Base-by-base conservation (phyloP, 2,329 filamentous ascomycete genomes). In the Cryphonectria carpinicola region DNA sequence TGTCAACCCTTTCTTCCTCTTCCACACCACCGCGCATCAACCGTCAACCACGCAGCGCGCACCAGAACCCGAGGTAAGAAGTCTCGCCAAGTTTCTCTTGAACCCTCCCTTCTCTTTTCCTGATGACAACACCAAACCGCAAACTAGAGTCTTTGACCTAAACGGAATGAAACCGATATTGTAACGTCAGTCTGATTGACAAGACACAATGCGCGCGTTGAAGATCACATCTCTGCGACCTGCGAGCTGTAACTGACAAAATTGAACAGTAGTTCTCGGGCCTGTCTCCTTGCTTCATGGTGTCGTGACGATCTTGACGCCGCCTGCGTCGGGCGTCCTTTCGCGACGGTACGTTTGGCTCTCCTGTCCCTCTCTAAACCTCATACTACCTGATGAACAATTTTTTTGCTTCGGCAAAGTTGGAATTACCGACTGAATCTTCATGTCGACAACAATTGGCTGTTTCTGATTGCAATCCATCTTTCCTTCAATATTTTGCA, bases 131-230 rank as follows among this genome's bases (percentile, higher is more conserved):
- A 81, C 85, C 84, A 86, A 91, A 94, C 92, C 92, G 88, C 90
- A 91, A 95, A 95, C 93, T 97, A 97, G 93, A 97, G 93, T 97
- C 93, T 97, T 96, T 96, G 93, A 97, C 90, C 92, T 85, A 81
- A 80, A 81, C 35, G 86, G 89, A 87, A 91, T 95, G 93, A 95
- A 95, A 95, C 91, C 82, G 89, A 80, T 86, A 89, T 90, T 93
- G 90, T 89, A 90, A 95, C 92, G 93, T 96, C 93, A 96, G 93
- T 94, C 93, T 96, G 93, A 82, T 79, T 72, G 70, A 71, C 71
- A 70, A 72, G 72, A 70, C 70, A 70, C 72, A 71, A 71, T 71
- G 74, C 70, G 69, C 72, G 70, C 60, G 69, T 43, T 68, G 61
- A 58, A 64, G 17, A 62, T 49, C 71, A 75, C 62, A n/a, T 41